These are phyloP conservation scores for Phytophthora multivora DNA, from an alignment of 352 stramenopile genomes.

Conservation along the genomic window DNA sequence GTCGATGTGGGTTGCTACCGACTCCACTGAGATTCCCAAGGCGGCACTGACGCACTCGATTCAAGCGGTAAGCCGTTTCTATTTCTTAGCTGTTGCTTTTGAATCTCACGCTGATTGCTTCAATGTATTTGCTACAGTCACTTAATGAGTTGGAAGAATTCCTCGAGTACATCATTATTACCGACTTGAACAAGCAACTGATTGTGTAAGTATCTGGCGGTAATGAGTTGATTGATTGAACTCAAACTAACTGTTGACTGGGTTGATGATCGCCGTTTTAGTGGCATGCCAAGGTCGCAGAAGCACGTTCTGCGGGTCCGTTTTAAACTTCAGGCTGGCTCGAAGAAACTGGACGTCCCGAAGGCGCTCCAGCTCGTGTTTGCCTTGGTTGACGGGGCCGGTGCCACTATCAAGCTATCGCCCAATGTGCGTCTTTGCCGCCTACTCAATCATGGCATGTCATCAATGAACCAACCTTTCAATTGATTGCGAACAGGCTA, in stretches of 20 bases:
- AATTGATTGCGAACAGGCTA: constrained; percentile 42
- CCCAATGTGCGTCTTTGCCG: constrained; percentile 53
- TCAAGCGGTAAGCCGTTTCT: constrained; percentile 36
- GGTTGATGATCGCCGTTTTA: constrained; percentile 20
- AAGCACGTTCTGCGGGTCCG: constrained; percentile 61
- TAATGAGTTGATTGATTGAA: background rate
- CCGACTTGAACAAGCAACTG: constrained; percentile 68
- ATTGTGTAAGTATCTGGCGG: constrained; percentile 55
- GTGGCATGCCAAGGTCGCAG: constrained; percentile 70
- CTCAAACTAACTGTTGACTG: background rate
- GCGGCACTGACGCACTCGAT: constrained; percentile 54
- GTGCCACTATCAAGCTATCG: constrained; percentile 79
- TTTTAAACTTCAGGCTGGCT: constrained; percentile 68
- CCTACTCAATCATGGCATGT: background rate
- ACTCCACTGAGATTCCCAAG: constrained; percentile 72
- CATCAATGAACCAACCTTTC: constrained; percentile 2
- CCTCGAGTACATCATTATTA: constrained; percentile 79
- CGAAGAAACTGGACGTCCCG: constrained; percentile 61
- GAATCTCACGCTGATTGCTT: background rate
- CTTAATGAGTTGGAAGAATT: constrained; percentile 71
- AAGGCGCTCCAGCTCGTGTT: constrained; percentile 55
- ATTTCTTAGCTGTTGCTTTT: background rate
- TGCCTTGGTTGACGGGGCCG: constrained; percentile 64
- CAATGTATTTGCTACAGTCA: constrained; percentile 35
- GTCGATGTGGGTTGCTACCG: constrained; percentile 66